Evolutionary conservation across 1,139 yeast species (phyloP), one percentile per base, ranked within the genome.

Genomic region (Yamadazyma mexicana): DNA sequence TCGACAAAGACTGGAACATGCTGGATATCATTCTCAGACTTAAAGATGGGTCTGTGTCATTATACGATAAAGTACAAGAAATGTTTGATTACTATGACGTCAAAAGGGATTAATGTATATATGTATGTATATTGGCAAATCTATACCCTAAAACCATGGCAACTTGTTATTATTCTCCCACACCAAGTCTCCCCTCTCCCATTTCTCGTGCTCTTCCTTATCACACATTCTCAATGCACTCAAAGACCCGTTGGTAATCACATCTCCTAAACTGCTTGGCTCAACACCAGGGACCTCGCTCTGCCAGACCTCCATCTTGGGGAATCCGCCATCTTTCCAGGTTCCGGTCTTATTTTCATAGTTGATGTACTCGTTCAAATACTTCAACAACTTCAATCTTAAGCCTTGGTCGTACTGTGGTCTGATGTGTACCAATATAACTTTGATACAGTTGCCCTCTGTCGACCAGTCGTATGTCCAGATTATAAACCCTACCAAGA

Each of bases 111-210:
- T 29, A 26, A 25, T 23, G 23, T 14, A 20, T 6, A 20, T 8
- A 8, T 8, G 22, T 8, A 20, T 20, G 22, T 20, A 20, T 20
- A 20, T 20, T 8, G 22, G n/a, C n/a, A n/a, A n/a, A n/a, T n/a
- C n/a, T 20, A 20, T 20, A 20, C 22, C 16, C 48, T 52, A 73
- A 46, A 70, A 72, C 78, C 78, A 73, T 4, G 74, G 67, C 37
- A 73, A 51, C 49, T 73, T 73, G 38, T 59, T 66, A 47, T 73
- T 73, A 31, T 64, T 64, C 46, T 66, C 77, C 78, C 78, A 73
- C 17, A 70, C 50, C 12, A 69, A 40, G 1, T 61, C 50, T 2
- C 64, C 69, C 7, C 42, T 40, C 31, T 44, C 39, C 35, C 68
- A 50, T 29, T 49, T 41, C 7, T 49, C 42, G 27, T 68, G 60